Evolutionary conservation across 1,284 basidiomycete genomes (phyloP), one percentile per base, ranked within the genome.

Genomic region (Cutaneotrichosporon dermatis): DNA sequence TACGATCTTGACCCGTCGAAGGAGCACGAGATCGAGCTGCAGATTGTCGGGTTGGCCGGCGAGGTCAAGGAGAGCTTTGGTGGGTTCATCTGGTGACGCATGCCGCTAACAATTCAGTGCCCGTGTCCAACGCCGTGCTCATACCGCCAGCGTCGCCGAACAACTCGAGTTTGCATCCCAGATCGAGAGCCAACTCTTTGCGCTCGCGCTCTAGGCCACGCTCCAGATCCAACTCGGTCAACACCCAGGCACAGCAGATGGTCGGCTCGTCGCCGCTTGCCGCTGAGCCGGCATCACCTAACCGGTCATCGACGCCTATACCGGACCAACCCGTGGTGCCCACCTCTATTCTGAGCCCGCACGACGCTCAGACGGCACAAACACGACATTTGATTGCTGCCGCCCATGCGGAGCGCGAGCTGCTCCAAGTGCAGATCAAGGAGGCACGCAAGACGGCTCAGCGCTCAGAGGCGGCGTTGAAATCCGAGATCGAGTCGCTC

Each of bases 1-100:
- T 79, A 77, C 55, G 77, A 76, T 2, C 54, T 79, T 51, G 69
- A 66, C 50, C 76, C 77, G 1, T 73, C 71, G 5, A 73, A 75
- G 55, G 77, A 79, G 61, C 77, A 79, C 60, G 75, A 79, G 60
- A 69, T 79, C 40, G 77, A 79, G 65, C 63, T 79, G 51, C 70
- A 74, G 57, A 75, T 79, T 12, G 72, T 79, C 11, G 77, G 76
- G 3, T 59, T 74, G 44, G 52, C 67, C 4, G 65, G 67, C 37
- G 71, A 71, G 44, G 63, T 66, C 42, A 62, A 64, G 40, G 69
- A 71, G 42, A 58, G 58, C 25, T 25, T 25, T 25, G 25, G 25
- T 25, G 25, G 25, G 25, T 25, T 25, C 25, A 25, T 25, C 25
- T 25, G 25, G 25, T 62, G 36, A 63, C 49, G 13, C 35, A 43